These are phyloP conservation scores for Cladosporium oxysporum DNA, from an alignment of 2,329 filamentous ascomycete species.

Conservation along the genomic window DNA sequence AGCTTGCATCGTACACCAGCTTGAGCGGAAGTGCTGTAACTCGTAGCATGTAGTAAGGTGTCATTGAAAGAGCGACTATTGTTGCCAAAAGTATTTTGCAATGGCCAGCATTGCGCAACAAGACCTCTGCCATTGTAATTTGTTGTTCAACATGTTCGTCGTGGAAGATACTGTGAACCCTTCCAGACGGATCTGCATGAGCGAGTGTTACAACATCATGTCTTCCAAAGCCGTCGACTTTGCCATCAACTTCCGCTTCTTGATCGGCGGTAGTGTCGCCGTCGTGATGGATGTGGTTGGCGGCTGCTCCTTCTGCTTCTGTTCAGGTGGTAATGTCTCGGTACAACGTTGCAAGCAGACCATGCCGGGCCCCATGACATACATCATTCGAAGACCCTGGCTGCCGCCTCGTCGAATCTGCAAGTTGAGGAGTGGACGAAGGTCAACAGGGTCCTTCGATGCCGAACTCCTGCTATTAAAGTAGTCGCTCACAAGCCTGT, in stretches of 20 bases:
- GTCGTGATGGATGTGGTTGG: not conserved
- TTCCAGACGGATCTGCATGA: not conserved
- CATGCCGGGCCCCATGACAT: not conserved
- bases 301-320: not conserved
- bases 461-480: not conserved
- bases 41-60: no score
- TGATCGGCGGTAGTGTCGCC: not conserved
- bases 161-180: not conserved
- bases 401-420: not conserved
- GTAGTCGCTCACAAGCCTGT: not conserved
- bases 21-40: no score
- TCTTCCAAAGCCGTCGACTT: conserved; percentile 14
- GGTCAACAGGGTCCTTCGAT: conserved; percentile 1
- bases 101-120: not conserved
- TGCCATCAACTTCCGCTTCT: conserved; percentile 24
- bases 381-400: not conserved
- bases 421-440: not conserved
- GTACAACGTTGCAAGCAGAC: conserved; percentile 13
- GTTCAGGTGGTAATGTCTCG: not conserved
- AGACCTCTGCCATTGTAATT: not conserved
- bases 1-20: no score
- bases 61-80: no score
- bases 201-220: not conserved
- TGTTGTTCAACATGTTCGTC: no score
- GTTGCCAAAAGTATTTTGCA: no score